Percentiles rank a stretch among this genome's conserved stretches.
Evolutionary conservation across 306 rosid genomes (phyloP).

Genomic region (Spatholobus suberectus): DNA sequence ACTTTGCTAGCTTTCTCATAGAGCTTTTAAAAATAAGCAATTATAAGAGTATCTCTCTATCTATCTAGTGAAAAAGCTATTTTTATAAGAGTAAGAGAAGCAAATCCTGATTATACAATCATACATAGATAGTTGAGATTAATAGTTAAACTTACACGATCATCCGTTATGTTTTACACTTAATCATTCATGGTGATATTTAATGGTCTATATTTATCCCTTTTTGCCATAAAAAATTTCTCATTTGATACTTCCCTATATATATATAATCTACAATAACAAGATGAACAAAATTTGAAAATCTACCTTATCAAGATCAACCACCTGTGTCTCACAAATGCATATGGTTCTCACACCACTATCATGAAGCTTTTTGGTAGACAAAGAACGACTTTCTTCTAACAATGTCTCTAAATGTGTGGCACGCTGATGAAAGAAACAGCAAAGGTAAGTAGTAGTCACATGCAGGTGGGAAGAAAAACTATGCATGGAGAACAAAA

Average conservation of each 20-base stretch:
- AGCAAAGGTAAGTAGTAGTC: conserved; percentile 13
- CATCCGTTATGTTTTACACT: neutral
- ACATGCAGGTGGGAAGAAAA: conserved; percentile 10
- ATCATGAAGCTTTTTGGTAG: conserved; percentile 73
- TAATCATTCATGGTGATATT: neutral
- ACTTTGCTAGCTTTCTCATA: neutral
- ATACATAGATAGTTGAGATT: neutral
- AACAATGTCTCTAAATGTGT: conserved; percentile 73
- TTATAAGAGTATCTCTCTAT: too few relatives aligned
- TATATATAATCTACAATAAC: too few relatives aligned
- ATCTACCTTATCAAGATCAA: conserved; percentile 86
- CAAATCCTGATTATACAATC: neutral
- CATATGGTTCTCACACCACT: conserved; percentile 87
- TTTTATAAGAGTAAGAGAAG: conserved; percentile 12
- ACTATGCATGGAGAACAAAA: conserved; percentile 20
- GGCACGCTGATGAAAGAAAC: conserved; percentile 60
- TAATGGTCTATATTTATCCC: neutral
- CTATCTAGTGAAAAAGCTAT: neutral
- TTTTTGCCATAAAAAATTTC: neutral
- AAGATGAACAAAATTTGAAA: neutral
- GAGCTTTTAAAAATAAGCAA: neutral
- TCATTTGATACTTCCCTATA: neutral
- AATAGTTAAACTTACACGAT: neutral
- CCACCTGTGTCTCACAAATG: conserved; percentile 56
- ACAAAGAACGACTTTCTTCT: conserved; percentile 65